Evolutionary conservation across 371 early-diverging fungal species (phyloP), one percentile per base, ranked within the genome.

Genomic region (Coelomomyces lativittatus): DNA sequence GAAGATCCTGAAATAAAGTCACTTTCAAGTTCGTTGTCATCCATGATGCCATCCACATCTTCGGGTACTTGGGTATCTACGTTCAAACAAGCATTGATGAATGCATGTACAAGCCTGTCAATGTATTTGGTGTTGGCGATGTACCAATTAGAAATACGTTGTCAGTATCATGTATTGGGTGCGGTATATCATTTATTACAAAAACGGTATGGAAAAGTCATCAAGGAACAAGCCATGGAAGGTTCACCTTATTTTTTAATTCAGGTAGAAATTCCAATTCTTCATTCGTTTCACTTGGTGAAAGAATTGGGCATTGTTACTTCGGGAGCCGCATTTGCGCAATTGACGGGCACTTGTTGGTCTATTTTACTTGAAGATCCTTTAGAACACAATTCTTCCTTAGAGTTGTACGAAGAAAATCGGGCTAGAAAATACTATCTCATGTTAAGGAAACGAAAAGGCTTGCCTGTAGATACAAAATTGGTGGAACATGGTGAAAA

Each of bases 261-360:
- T 58, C 73, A 72, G 44, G 83, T 93, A 0, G 56, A 73, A 28
- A 51, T 99, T n/a, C 99, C 99, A 21, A 97, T 98, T 2, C 78
- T 89, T 30, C 97, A 98, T 59, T 88, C 90, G 52, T 98, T 99
- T 70, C 97, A 98, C 9, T 95, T 99, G 59, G 81, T 95, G 21
- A 96, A 97, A 80, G 89, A 92, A 54, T 81, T 96, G 32, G 81
- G 95, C 12, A 91, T 85, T 55, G 67, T 83, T 51, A 90, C 93
- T 0, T 85, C 86, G 0, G 97, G 95, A 3, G 87, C 86, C 0
- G 97, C 96, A 11, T 82, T 78, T 46, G 95, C 96, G 2, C 89
- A 91, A 54, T 66, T 97, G 15, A 78, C 95, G 21, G 95, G 91
- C 60, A 72, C 68, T 48, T 90, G 85, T 11, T 97, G 84, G 58